A percentile compares a stretch with the other conserved stretches of the same genome.
Evolutionary conservation across 2,329 filamentous ascomycete genomes (phyloP).

Genomic region (Aureobasidium sp.): DNA sequence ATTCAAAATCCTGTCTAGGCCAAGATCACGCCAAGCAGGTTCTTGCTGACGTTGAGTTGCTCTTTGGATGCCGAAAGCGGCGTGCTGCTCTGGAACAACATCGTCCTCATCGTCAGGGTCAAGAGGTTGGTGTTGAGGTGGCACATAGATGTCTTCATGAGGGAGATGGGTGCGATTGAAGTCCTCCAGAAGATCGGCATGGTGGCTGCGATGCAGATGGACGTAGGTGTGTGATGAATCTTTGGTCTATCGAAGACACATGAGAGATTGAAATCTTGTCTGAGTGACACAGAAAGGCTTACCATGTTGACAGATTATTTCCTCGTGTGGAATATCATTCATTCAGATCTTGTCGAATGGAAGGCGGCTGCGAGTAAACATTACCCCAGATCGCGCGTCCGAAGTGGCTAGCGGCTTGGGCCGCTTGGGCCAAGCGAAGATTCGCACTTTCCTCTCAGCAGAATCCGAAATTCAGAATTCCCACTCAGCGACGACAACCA

Average conservation of each 20-base stretch:
- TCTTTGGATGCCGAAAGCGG: conserved; percentile 76
- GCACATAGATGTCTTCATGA: conserved; percentile 72
- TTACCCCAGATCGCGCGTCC: background rate
- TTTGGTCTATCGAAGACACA: background rate
- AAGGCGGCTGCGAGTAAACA: background rate
- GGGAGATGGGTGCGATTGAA: conserved; percentile 35
- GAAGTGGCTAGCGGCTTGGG: background rate
- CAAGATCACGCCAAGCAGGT: conserved; percentile 70
- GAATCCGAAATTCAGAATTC: background rate
- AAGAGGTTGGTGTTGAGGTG: conserved; percentile 67
- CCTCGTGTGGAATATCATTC: background rate
- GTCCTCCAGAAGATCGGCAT: conserved; percentile 69
- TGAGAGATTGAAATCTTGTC: background rate
- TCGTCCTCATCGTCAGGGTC: conserved; percentile 87
- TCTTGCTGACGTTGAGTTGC: conserved; percentile 66
- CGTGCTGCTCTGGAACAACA: conserved; percentile 80
- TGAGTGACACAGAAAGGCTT: background rate
- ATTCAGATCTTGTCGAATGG: background rate
- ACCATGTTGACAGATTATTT: background rate
- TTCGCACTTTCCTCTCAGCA: background rate
- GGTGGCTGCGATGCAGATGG: conserved; percentile 62
- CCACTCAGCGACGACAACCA: conserved; percentile 12
- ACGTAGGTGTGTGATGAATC: conserved; percentile 68
- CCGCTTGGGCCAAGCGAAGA: background rate
- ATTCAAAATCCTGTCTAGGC: conserved; percentile 61